Conservation (phyloP, 371 early-diverging fungal species). For the Rhizopus arrhizus region DNA sequence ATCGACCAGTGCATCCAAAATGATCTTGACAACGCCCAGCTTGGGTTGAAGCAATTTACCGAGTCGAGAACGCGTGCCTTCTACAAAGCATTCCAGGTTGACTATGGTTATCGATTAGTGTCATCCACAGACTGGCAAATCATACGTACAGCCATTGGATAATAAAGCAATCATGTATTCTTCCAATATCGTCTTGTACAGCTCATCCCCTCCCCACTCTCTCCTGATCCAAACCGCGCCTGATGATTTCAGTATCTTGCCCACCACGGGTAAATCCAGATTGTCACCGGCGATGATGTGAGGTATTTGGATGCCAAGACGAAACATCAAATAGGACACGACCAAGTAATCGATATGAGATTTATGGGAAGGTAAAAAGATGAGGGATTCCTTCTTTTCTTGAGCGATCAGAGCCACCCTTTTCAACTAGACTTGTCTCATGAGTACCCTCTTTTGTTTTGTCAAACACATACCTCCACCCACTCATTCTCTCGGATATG, state of each 20-base stretch:
- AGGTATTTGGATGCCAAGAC: slow-evolving; percentile 81
- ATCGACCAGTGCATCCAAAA: slow-evolving; percentile 72
- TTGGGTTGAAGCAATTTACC: slow-evolving; percentile 82
- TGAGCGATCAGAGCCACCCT: slow-evolving; percentile 67
- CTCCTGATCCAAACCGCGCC: slow-evolving; percentile 88
- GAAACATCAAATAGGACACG: slow-evolving; percentile 80
- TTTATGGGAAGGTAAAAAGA: slow-evolving; percentile 87
- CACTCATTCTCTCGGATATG: slow-evolving; percentile 84
- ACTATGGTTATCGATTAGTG: slow-evolving; percentile 27
- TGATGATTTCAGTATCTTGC: slow-evolving; percentile 63
- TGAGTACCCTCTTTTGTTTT: background rate
- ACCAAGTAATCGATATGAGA: slow-evolving; percentile 92
- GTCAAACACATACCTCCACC: slow-evolving; percentile 56
- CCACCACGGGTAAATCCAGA: slow-evolving; percentile 81
- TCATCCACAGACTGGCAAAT: background rate
- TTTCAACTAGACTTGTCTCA: slow-evolving; percentile 48
- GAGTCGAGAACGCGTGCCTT: slow-evolving; percentile 82
- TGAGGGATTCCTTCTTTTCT: slow-evolving; percentile 71
- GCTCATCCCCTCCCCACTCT: slow-evolving; percentile 76
- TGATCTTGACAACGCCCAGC: slow-evolving; percentile 81
- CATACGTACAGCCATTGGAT: slow-evolving; percentile 41
- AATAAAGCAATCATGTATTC: slow-evolving; percentile 74
- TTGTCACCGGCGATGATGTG: slow-evolving; percentile 92
- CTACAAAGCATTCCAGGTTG: slow-evolving; percentile 86
- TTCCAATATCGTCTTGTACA: slow-evolving; percentile 73